These are phyloP conservation scores for Hemileia vastatrix DNA, from an alignment of 1,284 basidiomycete species.

Conservation along the genomic window DNA sequence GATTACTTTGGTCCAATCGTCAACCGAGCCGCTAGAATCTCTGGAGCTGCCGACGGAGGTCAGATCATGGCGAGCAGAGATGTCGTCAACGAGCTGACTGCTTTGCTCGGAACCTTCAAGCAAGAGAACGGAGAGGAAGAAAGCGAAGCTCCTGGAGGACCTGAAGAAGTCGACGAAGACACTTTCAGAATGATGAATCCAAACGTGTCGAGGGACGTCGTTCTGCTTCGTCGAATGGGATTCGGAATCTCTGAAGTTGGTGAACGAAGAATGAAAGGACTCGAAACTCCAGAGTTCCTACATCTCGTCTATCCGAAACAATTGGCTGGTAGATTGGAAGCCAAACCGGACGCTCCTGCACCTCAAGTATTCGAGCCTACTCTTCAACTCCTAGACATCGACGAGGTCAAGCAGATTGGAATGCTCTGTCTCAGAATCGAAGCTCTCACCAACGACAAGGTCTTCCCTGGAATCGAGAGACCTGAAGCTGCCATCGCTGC, in stretches of 20 bases:
- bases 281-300: slow-evolving; percentile 67
- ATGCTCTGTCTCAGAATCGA: slow-evolving; percentile 71
- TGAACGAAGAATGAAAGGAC: slow-evolving; percentile 82
- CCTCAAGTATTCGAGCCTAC: slow-evolving; percentile 43
- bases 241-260: slow-evolving; percentile 67
- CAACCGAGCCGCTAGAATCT: slow-evolving; percentile 80
- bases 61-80: slow-evolving; percentile 92
- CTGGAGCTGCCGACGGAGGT: slow-evolving; percentile 73
- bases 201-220: too few relatives aligned
- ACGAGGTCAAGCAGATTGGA: slow-evolving; percentile 67
- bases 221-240: slow-evolving; percentile 61
- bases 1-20: slow-evolving; percentile 95
- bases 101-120: slow-evolving; percentile 29
- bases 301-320: slow-evolving; percentile 71
- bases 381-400: slow-evolving; percentile 58
- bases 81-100: slow-evolving; percentile 72
- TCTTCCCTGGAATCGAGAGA: slow-evolving; percentile 53
- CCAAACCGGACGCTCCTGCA: slow-evolving; percentile 21
- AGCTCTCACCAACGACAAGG: too few relatives aligned
- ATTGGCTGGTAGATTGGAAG: slow-evolving; percentile 63
- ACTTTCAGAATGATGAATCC: slow-evolving; percentile 32
- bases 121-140: slow-evolving; percentile 50
- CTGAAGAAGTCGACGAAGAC: slow-evolving; percentile 40
- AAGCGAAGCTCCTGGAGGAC: slow-evolving; percentile 27
- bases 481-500: slow-evolving; percentile 52